Percentiles rank a stretch among this genome's conserved stretches.
Conservation (phyloP, 1,139 yeast species). For the Geotrichum cucujoidarum region DNA sequence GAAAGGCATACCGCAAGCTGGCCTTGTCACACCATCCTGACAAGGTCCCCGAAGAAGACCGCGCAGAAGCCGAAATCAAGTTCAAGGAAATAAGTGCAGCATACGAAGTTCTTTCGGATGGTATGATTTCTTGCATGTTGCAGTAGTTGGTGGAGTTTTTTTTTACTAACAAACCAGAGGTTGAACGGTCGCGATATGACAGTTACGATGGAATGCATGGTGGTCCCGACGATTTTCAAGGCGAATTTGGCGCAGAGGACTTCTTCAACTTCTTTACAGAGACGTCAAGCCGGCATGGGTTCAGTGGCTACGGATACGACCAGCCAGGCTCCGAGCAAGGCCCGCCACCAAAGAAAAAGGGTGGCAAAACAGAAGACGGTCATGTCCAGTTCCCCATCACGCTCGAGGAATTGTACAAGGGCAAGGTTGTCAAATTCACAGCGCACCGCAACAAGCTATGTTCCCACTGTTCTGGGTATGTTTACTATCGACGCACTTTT, state of each 20-base stretch:
- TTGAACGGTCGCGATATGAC: conserved; percentile 18
- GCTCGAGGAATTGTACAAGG: conserved; percentile 76
- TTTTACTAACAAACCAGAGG: conserved; percentile 7
- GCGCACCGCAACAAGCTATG: conserved; percentile 73
- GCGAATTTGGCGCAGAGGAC: conserved; percentile 55
- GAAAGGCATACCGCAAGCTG: conserved; percentile 68
- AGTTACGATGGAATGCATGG: conserved; percentile 5
- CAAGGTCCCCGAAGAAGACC: conserved; percentile 58
- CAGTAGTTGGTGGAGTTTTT: not conserved
- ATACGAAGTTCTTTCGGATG: conserved; percentile 69
- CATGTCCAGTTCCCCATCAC: conserved; percentile 57
- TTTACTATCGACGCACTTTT: conserved; percentile 5
- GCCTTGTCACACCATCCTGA: conserved; percentile 80
- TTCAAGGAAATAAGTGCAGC: conserved; percentile 77
- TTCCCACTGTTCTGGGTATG: conserved; percentile 56
- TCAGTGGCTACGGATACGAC: conserved; percentile 24
- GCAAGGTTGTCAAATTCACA: conserved; percentile 72
- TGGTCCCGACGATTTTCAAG: conserved; percentile 26
- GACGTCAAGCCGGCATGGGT: conserved; percentile 25
- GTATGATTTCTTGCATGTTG: conserved; percentile 16
- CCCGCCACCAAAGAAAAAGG: conserved; percentile 19
- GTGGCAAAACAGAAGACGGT: conserved; percentile 60
- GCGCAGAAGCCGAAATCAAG: conserved; percentile 62
- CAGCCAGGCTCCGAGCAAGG: conserved; percentile 18
- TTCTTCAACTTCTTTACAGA: conserved; percentile 61